Evolutionary conservation across 352 stramenopile species (phyloP).

Genomic region (Paralagenidium karlingii): DNA sequence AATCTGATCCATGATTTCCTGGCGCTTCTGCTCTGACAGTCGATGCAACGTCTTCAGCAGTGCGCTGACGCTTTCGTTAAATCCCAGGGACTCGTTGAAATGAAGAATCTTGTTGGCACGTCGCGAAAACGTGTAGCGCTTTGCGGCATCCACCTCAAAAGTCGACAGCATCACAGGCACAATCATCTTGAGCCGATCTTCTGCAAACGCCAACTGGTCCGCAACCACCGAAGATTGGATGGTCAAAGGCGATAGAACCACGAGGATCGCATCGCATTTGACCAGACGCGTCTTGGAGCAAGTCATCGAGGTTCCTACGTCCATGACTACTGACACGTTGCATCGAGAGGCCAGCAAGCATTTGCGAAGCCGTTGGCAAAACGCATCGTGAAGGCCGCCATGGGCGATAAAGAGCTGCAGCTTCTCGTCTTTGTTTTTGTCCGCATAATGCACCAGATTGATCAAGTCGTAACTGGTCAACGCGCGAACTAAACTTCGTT

Average conservation of each 20-base stretch:
- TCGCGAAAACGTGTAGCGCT: slow-evolving; percentile 70
- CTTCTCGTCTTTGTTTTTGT: too few species aligned
- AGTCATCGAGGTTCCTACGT: slow-evolving; percentile 1
- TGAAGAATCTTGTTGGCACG: slow-evolving; percentile 66
- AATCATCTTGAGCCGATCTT: slow-evolving; percentile 62
- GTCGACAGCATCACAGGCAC: slow-evolving; percentile 61
- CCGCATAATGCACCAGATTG: background rate
- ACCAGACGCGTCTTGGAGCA: slow-evolving; percentile 1
- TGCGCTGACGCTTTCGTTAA: slow-evolving; percentile 50
- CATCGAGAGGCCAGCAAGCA: slow-evolving; percentile 17
- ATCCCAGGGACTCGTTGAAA: slow-evolving; percentile 68
- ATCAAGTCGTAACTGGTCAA: slow-evolving; percentile 2
- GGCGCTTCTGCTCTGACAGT: too few species aligned
- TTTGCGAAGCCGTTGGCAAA: slow-evolving; percentile 42
- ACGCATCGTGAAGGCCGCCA: slow-evolving; percentile 51
- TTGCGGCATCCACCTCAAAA: slow-evolving; percentile 53
- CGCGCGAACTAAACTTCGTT: background rate
- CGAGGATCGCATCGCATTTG: slow-evolving; percentile 36
- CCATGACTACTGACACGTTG: slow-evolving; percentile 7
- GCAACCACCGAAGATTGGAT: slow-evolving; percentile 53
- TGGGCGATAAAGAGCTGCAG: slow-evolving; percentile 54
- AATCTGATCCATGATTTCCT: too few species aligned
- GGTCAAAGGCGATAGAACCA: slow-evolving; percentile 61
- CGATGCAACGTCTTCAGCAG: slow-evolving; percentile 28
- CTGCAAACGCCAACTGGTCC: slow-evolving; percentile 68